Base-by-base conservation (phyloP, 2,329 filamentous ascomycete genomes). In the Neonectria coccinea region DNA sequence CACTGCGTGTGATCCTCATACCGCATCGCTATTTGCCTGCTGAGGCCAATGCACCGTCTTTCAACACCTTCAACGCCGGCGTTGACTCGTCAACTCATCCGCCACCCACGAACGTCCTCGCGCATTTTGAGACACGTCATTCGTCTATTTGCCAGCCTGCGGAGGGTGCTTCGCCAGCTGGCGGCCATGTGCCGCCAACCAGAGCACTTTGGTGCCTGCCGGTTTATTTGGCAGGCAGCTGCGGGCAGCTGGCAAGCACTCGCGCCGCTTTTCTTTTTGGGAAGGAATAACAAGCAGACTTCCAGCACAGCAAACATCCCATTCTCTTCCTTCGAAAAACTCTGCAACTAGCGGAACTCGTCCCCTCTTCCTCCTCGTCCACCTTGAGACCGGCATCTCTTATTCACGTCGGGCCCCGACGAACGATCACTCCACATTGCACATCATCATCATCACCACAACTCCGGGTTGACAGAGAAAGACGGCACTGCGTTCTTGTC, bases 161-260 rank as follows among this genome's bases (percentile, higher is more conserved):
- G 55, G 55, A 57, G 60, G 55, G 42, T 56, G 53, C 65, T 18
- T 39, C 8, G n/a, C n/a, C 1, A n/a, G 39, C n/a, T 42, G n/a
- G 9, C 18, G n/a, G 45, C 25, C 18, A n/a, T 22, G 39, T 47
- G 36, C 39, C 39, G 29, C 29, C 29, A 29, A 29, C 29, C 29
- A 29, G 8, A 29, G 29, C 29, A 18, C 48, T 20, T 20, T 39
- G 22, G 29, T 36, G n/a, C 51, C 57, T 66, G 29, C 51, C 42
- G 51, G 36, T 39, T 58, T 53, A 33, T 39, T 39, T 54, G 20
- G 25, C 44, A 8, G 41, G 22, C 63, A 45, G 45, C 48, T 52
- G 63, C 62, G 41, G 22, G 12, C 56, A 57, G 16, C 55, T 66
- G 64, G 33, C 55, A 45, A 55, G 48, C 58, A 57, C 39, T 12